These are phyloP conservation scores for Pseudocercospora fijiensis DNA, from an alignment of 2,329 filamentous ascomycete genomes.

Conservation along the genomic window DNA sequence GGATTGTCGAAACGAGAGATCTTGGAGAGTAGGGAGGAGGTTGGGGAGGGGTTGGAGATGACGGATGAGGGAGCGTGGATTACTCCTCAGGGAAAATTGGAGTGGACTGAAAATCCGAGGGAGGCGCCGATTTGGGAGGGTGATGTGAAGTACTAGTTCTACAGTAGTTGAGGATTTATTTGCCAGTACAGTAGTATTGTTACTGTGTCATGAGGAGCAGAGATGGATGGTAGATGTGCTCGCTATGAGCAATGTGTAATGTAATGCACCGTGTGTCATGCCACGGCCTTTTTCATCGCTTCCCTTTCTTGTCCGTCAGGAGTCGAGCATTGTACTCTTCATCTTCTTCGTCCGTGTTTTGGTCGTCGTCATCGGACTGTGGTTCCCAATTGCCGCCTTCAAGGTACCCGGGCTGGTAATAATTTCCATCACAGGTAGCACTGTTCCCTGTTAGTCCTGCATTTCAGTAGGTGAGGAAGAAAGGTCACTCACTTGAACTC, in stretches of 20 bases:
- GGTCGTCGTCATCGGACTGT: not conserved
- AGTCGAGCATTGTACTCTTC: not conserved
- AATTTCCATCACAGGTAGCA: too few relatives aligned
- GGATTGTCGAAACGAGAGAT: conserved; percentile 46
- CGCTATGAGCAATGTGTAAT: not conserved
- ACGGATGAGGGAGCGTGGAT: conserved; percentile 48
- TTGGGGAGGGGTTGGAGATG: conserved; percentile 36
- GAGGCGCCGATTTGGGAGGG: conserved; percentile 40
- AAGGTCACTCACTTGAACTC: not conserved
- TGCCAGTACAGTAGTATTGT: too few relatives aligned
- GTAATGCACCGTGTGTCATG: not conserved
- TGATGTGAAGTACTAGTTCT: conserved; percentile 41
- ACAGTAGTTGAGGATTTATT: too few relatives aligned
- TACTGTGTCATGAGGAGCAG: too few relatives aligned
- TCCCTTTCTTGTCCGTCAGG: not conserved
- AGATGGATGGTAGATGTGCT: too few relatives aligned
- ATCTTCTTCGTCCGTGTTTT: not conserved
- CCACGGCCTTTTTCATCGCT: not conserved
- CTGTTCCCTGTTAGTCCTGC: too few relatives aligned
- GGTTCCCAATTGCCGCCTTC: too few relatives aligned
- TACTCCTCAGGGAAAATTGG: conserved; percentile 47
- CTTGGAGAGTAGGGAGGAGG: conserved; percentile 34
- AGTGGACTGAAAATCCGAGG: conserved; percentile 43
- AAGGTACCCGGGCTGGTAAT: too few relatives aligned
- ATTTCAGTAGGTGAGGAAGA: not conserved